Conservation (phyloP, 306 rosid genomes). For the Quercus bicolor region DNA sequence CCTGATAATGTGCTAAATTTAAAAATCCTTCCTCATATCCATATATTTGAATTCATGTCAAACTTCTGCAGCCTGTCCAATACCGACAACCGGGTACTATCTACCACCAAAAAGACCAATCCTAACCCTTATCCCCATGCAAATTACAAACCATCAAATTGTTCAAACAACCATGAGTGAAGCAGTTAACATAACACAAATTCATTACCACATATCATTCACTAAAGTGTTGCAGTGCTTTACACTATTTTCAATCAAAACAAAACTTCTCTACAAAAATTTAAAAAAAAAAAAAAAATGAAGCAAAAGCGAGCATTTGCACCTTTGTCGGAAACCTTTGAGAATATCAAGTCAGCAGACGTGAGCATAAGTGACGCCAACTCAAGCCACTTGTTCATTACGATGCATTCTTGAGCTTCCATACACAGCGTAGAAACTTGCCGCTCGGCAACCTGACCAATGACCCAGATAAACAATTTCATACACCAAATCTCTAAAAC, state of each 20-base stretch:
- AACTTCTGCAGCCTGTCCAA: background rate
- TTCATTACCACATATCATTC: background rate
- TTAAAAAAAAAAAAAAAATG: background rate
- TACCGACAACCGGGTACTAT: background rate
- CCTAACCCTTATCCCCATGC: background rate
- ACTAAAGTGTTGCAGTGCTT: background rate
- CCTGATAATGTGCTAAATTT: background rate
- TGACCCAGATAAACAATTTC: constrained; percentile 6
- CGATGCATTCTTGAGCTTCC: constrained; percentile 79
- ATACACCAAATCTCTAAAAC: constrained; percentile 2
- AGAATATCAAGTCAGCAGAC: constrained; percentile 80
- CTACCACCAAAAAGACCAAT: background rate
- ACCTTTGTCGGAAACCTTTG: constrained; percentile 97
- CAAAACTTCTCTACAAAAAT: background rate
- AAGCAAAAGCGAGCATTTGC: background rate
- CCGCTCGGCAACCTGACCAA: constrained; percentile 73
- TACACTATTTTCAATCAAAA: background rate
- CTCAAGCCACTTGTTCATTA: constrained; percentile 72
- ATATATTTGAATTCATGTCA: background rate
- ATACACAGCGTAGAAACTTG: constrained; percentile 67
- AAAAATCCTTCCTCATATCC: background rate
- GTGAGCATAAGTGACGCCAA: constrained; percentile 78
- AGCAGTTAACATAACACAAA: background rate
- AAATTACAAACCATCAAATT: background rate
- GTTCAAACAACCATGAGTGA: background rate